Evolutionary conservation across 2,329 filamentous ascomycete species (phyloP), one percentile per base, ranked within the genome.

Genomic region (Scleromitrula shiraiana): DNA sequence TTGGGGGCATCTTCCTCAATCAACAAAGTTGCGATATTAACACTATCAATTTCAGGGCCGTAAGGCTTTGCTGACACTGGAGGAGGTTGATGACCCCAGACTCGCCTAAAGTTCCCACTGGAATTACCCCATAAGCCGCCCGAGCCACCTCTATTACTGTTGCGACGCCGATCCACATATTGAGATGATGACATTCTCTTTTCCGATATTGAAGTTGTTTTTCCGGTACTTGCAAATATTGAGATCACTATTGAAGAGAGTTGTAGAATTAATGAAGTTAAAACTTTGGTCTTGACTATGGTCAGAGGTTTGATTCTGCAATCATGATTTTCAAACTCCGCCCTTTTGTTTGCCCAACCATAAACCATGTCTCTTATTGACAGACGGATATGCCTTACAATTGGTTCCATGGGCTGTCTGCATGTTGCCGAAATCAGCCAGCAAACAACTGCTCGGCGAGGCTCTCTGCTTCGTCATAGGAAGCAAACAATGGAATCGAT

Each of bases 1-100:
- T 50, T 55, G 0, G 60, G 56, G 50, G 42, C 20, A 17, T 45
- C 42, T n/a, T 52, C 56, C 56, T 60, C 58, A 45, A 39, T 51
- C 48, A 58, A 33, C 3, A 58, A 17, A 10, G 37, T 26, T 23
- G 52, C 52, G 22, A 48, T 37, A 17, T 50, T 38, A 37, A 59
- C 53, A 10, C 19, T 51, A 38, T 59, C 55, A 22, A 58, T 44
- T 20, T 30, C 27, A 14, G 42, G 14, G 7, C 56, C 57, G 12
- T 53, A 36, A 7, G 53, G 53, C 36, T 35, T 23, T n/a, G 33
- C n/a, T 20, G 48, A 40, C 19, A 27, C 43, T 20, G 27, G 39
- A 15, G 32, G 41, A 26, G 26, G 23, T 22, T 23, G 24, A 32
- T 33, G 45, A 17, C 12, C 8, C 27, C 22, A 22, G 14, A 49